These are phyloP conservation scores for Mycosarcoma mackinlayi DNA, from an alignment of 1,284 basidiomycete genomes.

Conservation along the genomic window DNA sequence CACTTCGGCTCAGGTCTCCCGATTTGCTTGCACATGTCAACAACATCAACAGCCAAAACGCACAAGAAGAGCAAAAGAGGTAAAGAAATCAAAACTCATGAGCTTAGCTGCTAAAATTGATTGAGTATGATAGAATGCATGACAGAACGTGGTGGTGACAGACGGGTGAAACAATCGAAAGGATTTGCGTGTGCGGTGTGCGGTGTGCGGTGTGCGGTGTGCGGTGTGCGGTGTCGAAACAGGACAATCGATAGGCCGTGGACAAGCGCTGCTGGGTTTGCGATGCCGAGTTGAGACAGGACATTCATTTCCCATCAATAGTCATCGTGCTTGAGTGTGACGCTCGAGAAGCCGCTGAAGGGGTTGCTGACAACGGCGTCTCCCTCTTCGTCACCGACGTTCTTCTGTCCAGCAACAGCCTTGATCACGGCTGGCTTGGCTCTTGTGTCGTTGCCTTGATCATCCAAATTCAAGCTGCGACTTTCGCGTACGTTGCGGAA, in stretches of 20 bases:
- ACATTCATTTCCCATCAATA: slow-evolving; percentile 20
- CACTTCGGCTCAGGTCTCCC: too few species aligned
- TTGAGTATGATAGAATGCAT: neutral
- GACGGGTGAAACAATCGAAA: neutral
- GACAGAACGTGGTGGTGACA: neutral
- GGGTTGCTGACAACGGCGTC: slow-evolving; percentile 64
- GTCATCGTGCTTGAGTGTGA: slow-evolving; percentile 59
- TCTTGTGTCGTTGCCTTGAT: slow-evolving; percentile 70
- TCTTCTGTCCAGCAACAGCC: slow-evolving; percentile 59
- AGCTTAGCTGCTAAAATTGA: too few species aligned
- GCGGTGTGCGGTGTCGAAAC: neutral
- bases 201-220: too few species aligned
- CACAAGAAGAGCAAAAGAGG: too few species aligned
- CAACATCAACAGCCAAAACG: too few species aligned
- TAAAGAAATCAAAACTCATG: too few species aligned
- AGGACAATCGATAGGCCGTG: too few species aligned
- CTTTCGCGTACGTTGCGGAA: slow-evolving; percentile 91
- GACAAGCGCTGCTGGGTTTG: neutral
- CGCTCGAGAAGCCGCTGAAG: slow-evolving; percentile 60
- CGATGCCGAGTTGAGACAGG: neutral
- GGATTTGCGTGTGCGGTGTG: too few species aligned
- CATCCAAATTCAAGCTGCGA: slow-evolving; percentile 85
- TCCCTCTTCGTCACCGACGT: slow-evolving; percentile 62
- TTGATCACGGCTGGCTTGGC: slow-evolving; percentile 68
- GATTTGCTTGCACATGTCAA: too few species aligned